Base-by-base conservation (phyloP, 2,329 filamentous ascomycete genomes). In the Ophiocordyceps camponoti-leonardi region DNA sequence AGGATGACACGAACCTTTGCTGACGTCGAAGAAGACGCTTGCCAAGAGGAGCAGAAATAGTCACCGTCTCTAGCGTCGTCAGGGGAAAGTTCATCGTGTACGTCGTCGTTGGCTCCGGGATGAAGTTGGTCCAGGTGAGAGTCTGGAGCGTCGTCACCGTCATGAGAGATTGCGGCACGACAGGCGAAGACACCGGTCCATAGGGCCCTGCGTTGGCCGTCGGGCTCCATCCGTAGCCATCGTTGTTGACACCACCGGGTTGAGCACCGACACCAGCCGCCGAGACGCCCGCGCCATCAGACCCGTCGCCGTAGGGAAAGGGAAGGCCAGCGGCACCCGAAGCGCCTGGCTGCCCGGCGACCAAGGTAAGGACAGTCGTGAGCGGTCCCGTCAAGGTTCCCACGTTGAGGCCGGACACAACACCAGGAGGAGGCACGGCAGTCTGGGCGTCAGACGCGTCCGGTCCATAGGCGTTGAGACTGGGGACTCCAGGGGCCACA, bases 101-200 rank as follows among this genome's bases (percentile, higher is more conserved):
- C 1, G 64, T 66, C 6, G 64, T 67, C 2, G 63, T 66, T 30
- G 56, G 53, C 41, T 62, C 61, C 2, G 55, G 52, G 23, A 67
- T 61, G 42, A 65, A 45, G 30, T 67, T 67, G 46, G 58, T 57
- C 60, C 63, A 65, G 19, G 62, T 66, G 43, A 57, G 60, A 8
- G 62, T 66, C 19, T 58, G 53, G 3, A 64, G 48, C 8, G 50
- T 50, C 2, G 52, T 51, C 43, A 44, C 42, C 22, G 49, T 47
- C 35, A 40, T 44, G 2, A 47, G 46, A 43, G 39, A 49, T 44
- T 45, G 43, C 44, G 37, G 44, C 31, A 41, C 58, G 46, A 48
- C 53, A 53, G n/a, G 51, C 52, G 48, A 55, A 35, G 48, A 47
- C 11, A 48, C 45, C 39, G 42, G 54, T 48, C 52, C 54, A 53